Evolutionary conservation across 305 asterid species (phyloP).

Genomic region (Fraxinus sp.): DNA sequence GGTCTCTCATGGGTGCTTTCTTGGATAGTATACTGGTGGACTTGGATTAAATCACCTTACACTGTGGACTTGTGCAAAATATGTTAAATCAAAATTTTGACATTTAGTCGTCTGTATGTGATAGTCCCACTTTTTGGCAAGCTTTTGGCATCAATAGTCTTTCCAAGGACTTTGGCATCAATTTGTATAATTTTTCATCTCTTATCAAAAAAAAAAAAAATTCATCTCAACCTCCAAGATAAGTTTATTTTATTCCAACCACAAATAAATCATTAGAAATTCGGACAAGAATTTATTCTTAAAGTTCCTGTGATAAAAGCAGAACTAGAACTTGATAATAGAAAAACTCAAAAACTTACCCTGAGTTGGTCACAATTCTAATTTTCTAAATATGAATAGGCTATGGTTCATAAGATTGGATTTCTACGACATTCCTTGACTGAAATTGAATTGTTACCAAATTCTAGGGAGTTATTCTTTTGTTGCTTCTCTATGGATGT

Average conservation of each 20-base stretch:
- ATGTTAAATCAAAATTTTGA: neutral
- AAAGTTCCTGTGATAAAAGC: neutral
- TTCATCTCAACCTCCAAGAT: neutral
- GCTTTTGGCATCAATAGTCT: neutral
- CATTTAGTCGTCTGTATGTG: neutral
- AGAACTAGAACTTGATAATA: neutral
- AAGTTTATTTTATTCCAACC: neutral
- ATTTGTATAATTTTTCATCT: neutral
- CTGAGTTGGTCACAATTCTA: neutral
- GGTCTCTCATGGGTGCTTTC: neutral
- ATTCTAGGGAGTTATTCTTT: neutral
- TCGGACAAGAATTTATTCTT: neutral
- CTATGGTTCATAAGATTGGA: neutral
- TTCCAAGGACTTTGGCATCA: neutral
- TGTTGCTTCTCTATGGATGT: slow-evolving; percentile 1
- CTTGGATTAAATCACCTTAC: slow-evolving; percentile 9
- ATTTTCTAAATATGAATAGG: neutral
- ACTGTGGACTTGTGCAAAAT: neutral
- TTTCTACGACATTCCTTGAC: neutral
- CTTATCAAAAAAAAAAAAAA: too few species aligned
- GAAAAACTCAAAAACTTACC: neutral
- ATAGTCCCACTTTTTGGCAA: slow-evolving; percentile 12
- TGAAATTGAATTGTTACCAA: neutral
- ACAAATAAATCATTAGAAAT: neutral
- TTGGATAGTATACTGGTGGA: slow-evolving; percentile 6